Evolutionary conservation across 2,329 filamentous ascomycete genomes (phyloP), one percentile per base, ranked within the genome.

Genomic region (Raffaelea albimanens): DNA sequence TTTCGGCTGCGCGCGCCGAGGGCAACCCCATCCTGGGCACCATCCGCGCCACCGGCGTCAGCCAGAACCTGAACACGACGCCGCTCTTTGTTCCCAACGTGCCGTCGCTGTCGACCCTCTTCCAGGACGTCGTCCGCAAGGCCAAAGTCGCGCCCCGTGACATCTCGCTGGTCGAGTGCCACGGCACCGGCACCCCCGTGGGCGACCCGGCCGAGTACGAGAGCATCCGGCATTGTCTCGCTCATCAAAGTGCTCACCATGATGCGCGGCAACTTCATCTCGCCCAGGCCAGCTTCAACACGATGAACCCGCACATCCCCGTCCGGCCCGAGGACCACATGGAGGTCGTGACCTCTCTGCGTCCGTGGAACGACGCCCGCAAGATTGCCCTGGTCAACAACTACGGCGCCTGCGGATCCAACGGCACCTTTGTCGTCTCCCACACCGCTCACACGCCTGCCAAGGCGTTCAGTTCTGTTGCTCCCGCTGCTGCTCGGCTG

Each of bases 1-100:
- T 76, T 0, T 58, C 61, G 1, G 58, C 62, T 31, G 75, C 75
- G 0, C 36, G 76, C 0, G 54, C 55, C 9, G 72, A 75, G 29
- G 65, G 67, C 1, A 69, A 79, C 53, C 59, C 61, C 1, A 61
- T 72, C 8, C 54, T 66, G 0, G 69, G 63, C 13, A 57, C 68
- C 2, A 64, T 75, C 34, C 52, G 58, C 0, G 63, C 56, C 1
- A 64, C 63, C 0, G 63, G 56, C 0, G 57, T 65, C 1, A 65
- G 70, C 45, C 65, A 69, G 45, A 69, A 73, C 46, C 66, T 66
- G 2, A 66, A 61, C 20, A 56, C 55, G 5, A 56, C 56, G 0
- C 55, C 54, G 13, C 55, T 62, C 43, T 56, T 56, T 0, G 51
- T 58, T 2, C 61, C 62, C 1, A 50, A 61, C 33, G 51, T 52